A percentile compares a stretch with the other conserved stretches of the same genome.
Conservation (phyloP, 116 monocot species). For the Cymodocea nodosa region DNA sequence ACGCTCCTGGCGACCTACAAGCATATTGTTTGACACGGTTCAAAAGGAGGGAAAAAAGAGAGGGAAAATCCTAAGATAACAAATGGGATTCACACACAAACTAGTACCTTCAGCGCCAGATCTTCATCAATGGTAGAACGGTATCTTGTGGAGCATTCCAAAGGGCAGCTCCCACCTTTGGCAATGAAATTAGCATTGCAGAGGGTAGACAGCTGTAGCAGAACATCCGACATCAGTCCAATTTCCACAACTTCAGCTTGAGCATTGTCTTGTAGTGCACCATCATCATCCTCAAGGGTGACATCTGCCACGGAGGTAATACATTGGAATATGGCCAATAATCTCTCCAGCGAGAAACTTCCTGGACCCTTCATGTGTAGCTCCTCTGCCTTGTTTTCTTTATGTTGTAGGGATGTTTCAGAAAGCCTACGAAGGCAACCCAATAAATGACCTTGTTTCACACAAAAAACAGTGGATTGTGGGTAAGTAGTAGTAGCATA, state of each 20-base stretch:
- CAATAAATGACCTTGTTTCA: not conserved
- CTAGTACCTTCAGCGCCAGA: conserved; percentile 62
- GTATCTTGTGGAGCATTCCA: conserved; percentile 78
- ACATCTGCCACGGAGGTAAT: conserved; percentile 62
- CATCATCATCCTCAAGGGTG: conserved; percentile 23
- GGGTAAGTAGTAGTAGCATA: not conserved
- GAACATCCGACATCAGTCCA: conserved; percentile 65
- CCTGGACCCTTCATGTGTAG: conserved; percentile 84
- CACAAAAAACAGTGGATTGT: not conserved
- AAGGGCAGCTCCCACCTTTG: conserved; percentile 59
- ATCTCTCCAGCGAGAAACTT: conserved; percentile 81
- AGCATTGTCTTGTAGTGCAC: conserved; percentile 14
- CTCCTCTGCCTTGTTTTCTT: conserved; percentile 48
- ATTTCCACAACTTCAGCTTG: conserved; percentile 11
- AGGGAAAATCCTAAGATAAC: not conserved
- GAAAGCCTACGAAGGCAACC: conserved; percentile 32
- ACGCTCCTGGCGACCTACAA: conserved; percentile 73
- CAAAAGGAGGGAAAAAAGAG: not conserved
- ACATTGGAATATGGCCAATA: conserved; percentile 90
- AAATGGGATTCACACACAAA: not conserved
- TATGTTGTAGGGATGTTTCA: conserved; percentile 38
- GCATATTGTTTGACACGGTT: not conserved
- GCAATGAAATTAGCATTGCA: conserved; percentile 83
- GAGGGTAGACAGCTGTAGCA: conserved; percentile 76
- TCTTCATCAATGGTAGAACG: conserved; percentile 70